Base-by-base conservation (phyloP, 768 basidiomycete genomes). In the Tylopilus plumbeoviolaceoides region DNA sequence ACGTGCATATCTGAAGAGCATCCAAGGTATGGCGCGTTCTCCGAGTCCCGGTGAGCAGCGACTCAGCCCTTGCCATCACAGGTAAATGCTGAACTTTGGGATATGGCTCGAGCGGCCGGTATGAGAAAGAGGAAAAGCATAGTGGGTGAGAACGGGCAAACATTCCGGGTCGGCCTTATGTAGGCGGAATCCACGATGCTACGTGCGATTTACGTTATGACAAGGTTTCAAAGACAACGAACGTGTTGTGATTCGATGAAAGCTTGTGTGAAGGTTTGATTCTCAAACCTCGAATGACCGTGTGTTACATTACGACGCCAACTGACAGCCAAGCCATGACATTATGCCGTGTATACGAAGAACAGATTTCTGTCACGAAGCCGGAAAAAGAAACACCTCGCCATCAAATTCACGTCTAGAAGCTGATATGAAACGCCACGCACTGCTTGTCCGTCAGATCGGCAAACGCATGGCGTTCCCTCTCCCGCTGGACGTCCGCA, bases 361-460 rank as follows among this genome's bases (percentile, higher is more conserved):
- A 75, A 84, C 17, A 77, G 64, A 58, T 84, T 85, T 67, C 81
- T 82, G 30, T n/a, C 1, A n/a, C 20, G 50, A 31, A 28, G 4
- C 9, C 30, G 30, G 30, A 11, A 6, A 35, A 48, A 47, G 14
- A n/a, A 42, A 45, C 18, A 30, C 17, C 30, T 11, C 30, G 10
- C 10, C 48, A 25, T 53, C 44, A 50, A 35, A 56, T 36, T 48
- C 44, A 43, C 39, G 38, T 25, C 23, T 15, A 33, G 30, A 39
- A 33, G 47, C 23, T 27, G 20, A 45, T 15, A 43, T 48, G 30
- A 27, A 44, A 33, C 23, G 44, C 12, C 39, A 70, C 81, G 64
- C 54, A 84, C 80, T 83, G 78, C 60, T 77, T 80, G 65, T 85
- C 83, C 4, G 83, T 84, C 50, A 83, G 58, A 62, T 86, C 83